Evolutionary conservation across 305 asterid species (phyloP), one percentile per base, ranked within the genome.

Genomic region (Solanum hybrid): DNA sequence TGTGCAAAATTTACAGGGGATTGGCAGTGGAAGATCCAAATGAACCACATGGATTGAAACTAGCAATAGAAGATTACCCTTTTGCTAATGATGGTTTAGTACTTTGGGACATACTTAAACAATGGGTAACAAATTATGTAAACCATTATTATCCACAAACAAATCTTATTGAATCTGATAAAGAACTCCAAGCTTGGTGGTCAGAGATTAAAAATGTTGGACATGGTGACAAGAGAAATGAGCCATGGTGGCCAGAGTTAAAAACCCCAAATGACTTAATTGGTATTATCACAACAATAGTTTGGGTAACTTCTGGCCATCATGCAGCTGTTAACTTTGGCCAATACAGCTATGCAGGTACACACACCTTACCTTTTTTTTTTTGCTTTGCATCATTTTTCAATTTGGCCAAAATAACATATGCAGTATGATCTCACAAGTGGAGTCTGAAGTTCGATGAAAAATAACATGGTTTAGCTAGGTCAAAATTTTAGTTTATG

Each of bases 271-370:
- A 89, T 0, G 96, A 94, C 86, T 89, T 96, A 5, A 92, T 95
- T 12, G 93, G 90, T 61, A 94, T 95, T 13, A 1, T 96, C 10
- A 95, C 98, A 8, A 97, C 93, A 10, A 96, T 97, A 14, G 88
- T 94, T 8, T 97, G 99, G 99, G 93, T 93, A 8, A 64, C 93
- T 40, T 96, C 98, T 0, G 97, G 96, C 3, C 98, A 95, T 92
- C 99, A 96, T 71, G 95, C 98, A 5, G 98, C 98, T 0, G 98
- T 96, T 1, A 96, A 96, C 91, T 97, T 97, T 12, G 98, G 99
- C 2, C 99, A 97, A 36, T 97, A 91, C 12, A 93, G 94, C 36
- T 96, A 85, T 24, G 98, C 89, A 0, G 99, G 87, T 81, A 80
- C 64, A 22, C 64, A 22, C 24, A 37, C 34, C 86, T 37, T n/a